Evolutionary conservation across 2,329 filamentous ascomycete genomes (phyloP).

Genomic region (Apiospora pterosperma): DNA sequence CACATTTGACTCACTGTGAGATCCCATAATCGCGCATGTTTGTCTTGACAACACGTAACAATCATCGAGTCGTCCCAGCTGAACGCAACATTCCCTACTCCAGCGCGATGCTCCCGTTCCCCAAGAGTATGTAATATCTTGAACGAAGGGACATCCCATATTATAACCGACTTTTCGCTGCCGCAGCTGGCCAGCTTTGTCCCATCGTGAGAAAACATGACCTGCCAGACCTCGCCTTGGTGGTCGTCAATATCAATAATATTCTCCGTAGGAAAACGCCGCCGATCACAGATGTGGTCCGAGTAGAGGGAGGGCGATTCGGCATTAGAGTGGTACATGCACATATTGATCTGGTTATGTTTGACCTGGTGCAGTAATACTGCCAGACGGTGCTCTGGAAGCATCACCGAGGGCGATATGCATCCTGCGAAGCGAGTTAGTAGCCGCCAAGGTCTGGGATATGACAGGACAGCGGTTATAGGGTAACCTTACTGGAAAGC

Average conservation of each 20-base stretch:
- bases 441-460: neutral
- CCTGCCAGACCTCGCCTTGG: conserved; percentile 83
- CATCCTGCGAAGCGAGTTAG: conserved; percentile 54
- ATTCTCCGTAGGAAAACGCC: conserved; percentile 72
- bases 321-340: conserved; percentile 83
- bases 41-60: conserved; percentile 77
- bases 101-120: conserved; percentile 59
- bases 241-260: conserved; percentile 70
- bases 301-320: conserved; percentile 80
- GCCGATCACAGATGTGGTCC: conserved; percentile 79
- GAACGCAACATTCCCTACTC: conserved; percentile 82
- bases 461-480: neutral
- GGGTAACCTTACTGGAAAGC: conserved; percentile 66
- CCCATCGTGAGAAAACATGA: conserved; percentile 87
- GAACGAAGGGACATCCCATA: conserved; percentile 78
- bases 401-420: conserved; percentile 95
- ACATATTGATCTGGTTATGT: conserved; percentile 75
- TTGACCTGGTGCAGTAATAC: conserved; percentile 81
- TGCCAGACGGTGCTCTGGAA: conserved; percentile 85
- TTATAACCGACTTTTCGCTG: conserved; percentile 67
- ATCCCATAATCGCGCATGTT: conserved; percentile 73
- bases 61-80: conserved; percentile 87
- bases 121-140: conserved; percentile 58
- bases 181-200: conserved; percentile 79
- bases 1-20: conserved; percentile 48